phyloP scores from a whole-genome alignment of 768 basidiomycete species.

The Gautieria morchelliformis region DNA sequence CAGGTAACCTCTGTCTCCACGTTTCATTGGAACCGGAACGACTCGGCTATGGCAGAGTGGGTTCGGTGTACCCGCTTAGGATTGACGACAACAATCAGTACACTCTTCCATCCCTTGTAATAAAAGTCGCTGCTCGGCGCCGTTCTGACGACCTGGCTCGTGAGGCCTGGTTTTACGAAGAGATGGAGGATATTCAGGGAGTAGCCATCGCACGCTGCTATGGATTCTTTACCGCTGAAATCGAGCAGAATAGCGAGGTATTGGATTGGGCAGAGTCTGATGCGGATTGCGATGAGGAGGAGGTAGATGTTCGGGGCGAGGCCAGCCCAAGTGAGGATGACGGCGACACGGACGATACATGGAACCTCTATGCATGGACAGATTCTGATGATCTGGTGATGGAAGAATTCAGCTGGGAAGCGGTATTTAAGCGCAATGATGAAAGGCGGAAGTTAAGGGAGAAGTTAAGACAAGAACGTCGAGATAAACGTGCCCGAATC shows the following conservation, averaged over 20 bases:
- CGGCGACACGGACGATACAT: neutral
- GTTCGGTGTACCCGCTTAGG: neutral
- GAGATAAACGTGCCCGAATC: neutral
- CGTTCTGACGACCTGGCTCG: neutral
- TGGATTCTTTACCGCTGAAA: constrained; percentile 6
- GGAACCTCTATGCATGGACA: neutral
- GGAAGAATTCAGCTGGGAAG: too few species aligned
- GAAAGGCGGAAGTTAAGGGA: too few species aligned
- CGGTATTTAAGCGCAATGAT: too few species aligned
- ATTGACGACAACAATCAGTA: neutral
- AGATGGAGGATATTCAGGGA: constrained; percentile 11
- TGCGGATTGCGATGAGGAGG: neutral
- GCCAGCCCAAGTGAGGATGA: neutral
- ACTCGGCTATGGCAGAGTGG: neutral
- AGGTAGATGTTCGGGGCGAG: neutral
- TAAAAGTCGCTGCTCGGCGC: neutral
- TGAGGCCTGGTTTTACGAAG: constrained; percentile 13
- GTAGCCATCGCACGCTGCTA: constrained; percentile 9
- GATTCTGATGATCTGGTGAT: neutral
- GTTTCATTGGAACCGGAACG: too few species aligned
- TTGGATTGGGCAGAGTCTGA: neutral
- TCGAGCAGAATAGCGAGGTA: neutral
- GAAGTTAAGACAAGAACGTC: neutral
- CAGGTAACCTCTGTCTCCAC: too few species aligned
- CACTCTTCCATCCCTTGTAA: neutral